phyloP scores from a whole-genome alignment of 2,329 filamentous ascomycete species.

The Beauveria pseudobassiana region DNA sequence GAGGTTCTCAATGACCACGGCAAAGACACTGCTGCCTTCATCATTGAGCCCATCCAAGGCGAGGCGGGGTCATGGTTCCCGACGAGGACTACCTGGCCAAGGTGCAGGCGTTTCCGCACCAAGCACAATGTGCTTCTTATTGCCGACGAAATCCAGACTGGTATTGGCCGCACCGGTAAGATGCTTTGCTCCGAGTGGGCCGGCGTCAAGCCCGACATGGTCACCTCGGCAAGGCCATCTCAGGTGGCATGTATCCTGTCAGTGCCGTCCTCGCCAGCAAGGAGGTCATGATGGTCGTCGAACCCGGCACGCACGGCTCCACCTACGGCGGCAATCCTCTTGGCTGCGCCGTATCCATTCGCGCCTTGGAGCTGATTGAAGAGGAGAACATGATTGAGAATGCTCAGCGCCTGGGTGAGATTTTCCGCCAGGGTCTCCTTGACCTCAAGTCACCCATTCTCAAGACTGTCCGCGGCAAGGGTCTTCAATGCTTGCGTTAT shows the following conservation, averaged over 20 bases:
- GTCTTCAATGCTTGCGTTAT: conserved; percentile 92
- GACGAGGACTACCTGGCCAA: conserved; percentile 78
- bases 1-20: conserved; percentile 74
- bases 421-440: conserved; percentile 73
- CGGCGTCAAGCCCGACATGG: conserved; percentile 88
- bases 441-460: conserved; percentile 76
- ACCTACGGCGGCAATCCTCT: conserved; percentile 98
- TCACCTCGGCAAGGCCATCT: conserved; percentile 97
- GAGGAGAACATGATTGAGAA: conserved; percentile 83
- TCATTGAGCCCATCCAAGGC: conserved; percentile 94
- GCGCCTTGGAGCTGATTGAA: conserved; percentile 85
- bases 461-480: conserved; percentile 79
- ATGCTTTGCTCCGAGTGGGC: conserved; percentile 94
- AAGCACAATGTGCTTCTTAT: conserved; percentile 95
- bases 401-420: conserved; percentile 70
- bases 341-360: conserved; percentile 90
- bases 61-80: conserved; percentile 96
- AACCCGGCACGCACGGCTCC: conserved; percentile 93
- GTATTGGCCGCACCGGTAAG: conserved; percentile 88
- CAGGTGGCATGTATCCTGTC: conserved; percentile 98
- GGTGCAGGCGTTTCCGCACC: conserved; percentile 78
- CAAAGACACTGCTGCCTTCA: conserved; percentile 80
- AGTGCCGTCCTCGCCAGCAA: conserved; percentile 81
- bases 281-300: conserved; percentile 91
- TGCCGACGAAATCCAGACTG: conserved; percentile 97